These are phyloP conservation scores for Nitzschia sp. DNA, from an alignment of 108 stramenopile genomes.

Conservation along the genomic window DNA sequence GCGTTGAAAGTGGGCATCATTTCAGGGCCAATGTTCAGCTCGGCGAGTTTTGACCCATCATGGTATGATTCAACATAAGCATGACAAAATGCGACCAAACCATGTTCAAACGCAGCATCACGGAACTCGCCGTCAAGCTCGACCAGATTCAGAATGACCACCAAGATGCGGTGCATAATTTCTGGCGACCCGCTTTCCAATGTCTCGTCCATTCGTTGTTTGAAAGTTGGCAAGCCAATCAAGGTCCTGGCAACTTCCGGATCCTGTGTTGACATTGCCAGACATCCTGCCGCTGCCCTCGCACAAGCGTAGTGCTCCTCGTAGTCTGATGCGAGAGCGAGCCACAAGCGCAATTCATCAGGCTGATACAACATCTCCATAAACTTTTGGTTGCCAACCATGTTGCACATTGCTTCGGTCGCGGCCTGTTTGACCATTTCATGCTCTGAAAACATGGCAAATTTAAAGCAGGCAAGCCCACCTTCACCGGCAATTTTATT, in stretches of 20 bases:
- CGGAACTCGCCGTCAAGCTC: constrained; percentile 60
- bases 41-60: constrained; percentile 48
- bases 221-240: constrained; percentile 48
- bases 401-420: constrained; percentile 93
- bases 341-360: constrained; percentile 85
- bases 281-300: constrained; percentile 81
- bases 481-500: constrained; percentile 82
- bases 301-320: constrained; percentile 77
- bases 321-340: constrained; percentile 83
- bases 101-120: constrained; percentile 47
- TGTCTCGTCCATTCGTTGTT: constrained; percentile 49
- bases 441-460: constrained; percentile 94
- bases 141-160: constrained; percentile 58
- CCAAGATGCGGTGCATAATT: constrained; percentile 81
- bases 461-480: constrained; percentile 75
- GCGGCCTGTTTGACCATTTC: constrained; percentile 92
- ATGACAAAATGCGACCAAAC: constrained; percentile 68
- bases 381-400: constrained; percentile 78
- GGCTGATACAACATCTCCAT: constrained; percentile 66
- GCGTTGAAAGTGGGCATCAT: constrained; percentile 52
- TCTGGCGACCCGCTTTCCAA: constrained; percentile 76
- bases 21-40: constrained; percentile 56
- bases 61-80: constrained; percentile 71
- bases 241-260: constrained; percentile 54
- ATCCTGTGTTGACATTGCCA: constrained; percentile 83